Evolutionary conservation across 495 filamentous ascomycete genomes (phyloP), one percentile per base, ranked within the genome.

Genomic region (Penicillium goetzii): DNA sequence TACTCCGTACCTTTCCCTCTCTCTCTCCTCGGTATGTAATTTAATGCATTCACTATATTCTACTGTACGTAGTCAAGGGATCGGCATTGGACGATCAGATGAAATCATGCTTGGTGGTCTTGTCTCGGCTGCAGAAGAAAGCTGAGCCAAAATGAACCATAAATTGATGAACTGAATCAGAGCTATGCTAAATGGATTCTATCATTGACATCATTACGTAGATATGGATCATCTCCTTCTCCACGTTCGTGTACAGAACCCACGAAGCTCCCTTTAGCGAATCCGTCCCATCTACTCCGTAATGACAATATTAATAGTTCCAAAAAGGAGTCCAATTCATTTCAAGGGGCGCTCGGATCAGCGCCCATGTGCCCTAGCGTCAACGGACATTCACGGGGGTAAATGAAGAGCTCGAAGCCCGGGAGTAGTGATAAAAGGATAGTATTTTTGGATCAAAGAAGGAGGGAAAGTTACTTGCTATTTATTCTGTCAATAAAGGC

Each of bases 11-110:
- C 68, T 17, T 2, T 32, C 50, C 28, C n/a, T 52, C 45, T 34
- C 2, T 32, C 2, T 25, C 61, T 55, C 68, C 58, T 68, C 66
- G 68, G 68, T 61, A 67, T 70, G 69, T 60, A 47, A 47, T 47
- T 25, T 4, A 47, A 47, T 43, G 41, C 41, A 25, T 12, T n/a
- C n/a, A n/a, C n/a, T n/a, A n/a, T n/a, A n/a, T n/a, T n/a, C n/a
- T n/a, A n/a, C n/a, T n/a, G n/a, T n/a, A n/a, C n/a, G n/a, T 51
- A 28, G 59, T 68, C 63, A 61, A 69, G 66, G 69, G 70, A 72
- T 70, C 67, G 60, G 36, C 66, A 53, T n/a, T 21, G 19, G 50
- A 58, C 56, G 63, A 66, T 66, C 63, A 56, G 34, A 70, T 67
- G 63, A 71, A 56, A 66, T 66, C 66, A 69, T 57, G 30, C 51